These are phyloP conservation scores for Hypomyces rosellus DNA, from an alignment of 2,329 filamentous ascomycete genomes.

Conservation along the genomic window DNA sequence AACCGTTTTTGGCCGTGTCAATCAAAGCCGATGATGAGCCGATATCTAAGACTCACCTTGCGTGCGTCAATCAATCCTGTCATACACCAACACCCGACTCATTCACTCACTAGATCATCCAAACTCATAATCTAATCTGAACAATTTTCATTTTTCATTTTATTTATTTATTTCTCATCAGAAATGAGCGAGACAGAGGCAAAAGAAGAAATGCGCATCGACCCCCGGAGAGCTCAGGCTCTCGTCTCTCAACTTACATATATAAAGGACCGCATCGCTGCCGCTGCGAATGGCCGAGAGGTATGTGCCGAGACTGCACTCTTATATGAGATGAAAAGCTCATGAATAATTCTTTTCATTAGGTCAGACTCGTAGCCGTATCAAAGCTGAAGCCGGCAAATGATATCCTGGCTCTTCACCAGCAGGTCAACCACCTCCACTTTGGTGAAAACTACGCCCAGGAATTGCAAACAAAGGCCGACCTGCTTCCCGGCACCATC, in stretches of 20 bases:
- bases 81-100: neutral
- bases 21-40: constrained; percentile 29
- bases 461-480: constrained; percentile 81
- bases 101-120: neutral
- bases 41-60: constrained; percentile 12
- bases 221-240: constrained; percentile 53
- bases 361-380: constrained; percentile 86
- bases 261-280: constrained; percentile 52
- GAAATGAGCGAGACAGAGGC: constrained; percentile 35
- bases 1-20: neutral
- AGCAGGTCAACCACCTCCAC: constrained; percentile 54
- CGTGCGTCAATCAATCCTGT: neutral
- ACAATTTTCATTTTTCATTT: constrained; percentile 4
- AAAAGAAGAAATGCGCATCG: constrained; percentile 52
- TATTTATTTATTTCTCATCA: neutral
- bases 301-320: constrained; percentile 33
- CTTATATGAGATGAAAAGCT: neutral
- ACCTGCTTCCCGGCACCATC: constrained; percentile 67
- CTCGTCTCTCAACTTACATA: constrained; percentile 57
- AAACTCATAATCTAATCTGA: neutral
- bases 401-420: constrained; percentile 81
- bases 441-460: constrained; percentile 97
- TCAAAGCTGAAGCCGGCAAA: constrained; percentile 93
- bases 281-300: constrained; percentile 46
- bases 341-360: constrained; percentile 4